Evolutionary conservation across 257 asterid genomes (phyloP).

Genomic region (Phtheirospermum japonicum): DNA sequence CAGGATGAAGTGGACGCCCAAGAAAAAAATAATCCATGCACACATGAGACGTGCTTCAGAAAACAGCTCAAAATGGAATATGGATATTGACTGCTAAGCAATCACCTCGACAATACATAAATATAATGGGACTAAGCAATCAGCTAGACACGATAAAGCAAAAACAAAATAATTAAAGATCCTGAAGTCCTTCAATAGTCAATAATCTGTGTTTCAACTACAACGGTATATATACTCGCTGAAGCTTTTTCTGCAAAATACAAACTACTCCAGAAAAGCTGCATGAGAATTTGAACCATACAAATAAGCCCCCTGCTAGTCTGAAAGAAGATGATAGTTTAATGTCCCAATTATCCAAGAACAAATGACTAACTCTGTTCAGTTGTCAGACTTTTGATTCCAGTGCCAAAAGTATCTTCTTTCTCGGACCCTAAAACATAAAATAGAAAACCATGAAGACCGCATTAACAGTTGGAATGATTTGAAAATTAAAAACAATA

Average conservation of each 20-base stretch:
- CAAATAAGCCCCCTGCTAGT: conserved; percentile 26
- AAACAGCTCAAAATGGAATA: neutral
- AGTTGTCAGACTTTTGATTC: conserved; percentile 53
- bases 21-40: too few relatives aligned
- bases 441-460: conserved; percentile 10
- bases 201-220: conserved; percentile 16
- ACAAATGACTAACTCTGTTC: conserved; percentile 18
- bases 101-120: neutral
- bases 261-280: conserved; percentile 27
- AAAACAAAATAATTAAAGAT: conserved; percentile 15
- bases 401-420: conserved; percentile 78
- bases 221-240: conserved; percentile 16
- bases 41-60: too few relatives aligned
- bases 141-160: conserved; percentile 15
- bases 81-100: neutral
- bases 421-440: conserved; percentile 76
- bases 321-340: conserved; percentile 5
- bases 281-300: conserved; percentile 28
- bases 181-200: conserved; percentile 8
- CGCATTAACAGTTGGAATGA: conserved; percentile 2
- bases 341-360: conserved; percentile 19
- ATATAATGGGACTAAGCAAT: neutral
- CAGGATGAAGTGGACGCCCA: too few relatives aligned
- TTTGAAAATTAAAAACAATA: neutral
- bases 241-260: conserved; percentile 21